Conservation (phyloP, 1,284 basidiomycete species). For the Ceratobasidium sp. region DNA sequence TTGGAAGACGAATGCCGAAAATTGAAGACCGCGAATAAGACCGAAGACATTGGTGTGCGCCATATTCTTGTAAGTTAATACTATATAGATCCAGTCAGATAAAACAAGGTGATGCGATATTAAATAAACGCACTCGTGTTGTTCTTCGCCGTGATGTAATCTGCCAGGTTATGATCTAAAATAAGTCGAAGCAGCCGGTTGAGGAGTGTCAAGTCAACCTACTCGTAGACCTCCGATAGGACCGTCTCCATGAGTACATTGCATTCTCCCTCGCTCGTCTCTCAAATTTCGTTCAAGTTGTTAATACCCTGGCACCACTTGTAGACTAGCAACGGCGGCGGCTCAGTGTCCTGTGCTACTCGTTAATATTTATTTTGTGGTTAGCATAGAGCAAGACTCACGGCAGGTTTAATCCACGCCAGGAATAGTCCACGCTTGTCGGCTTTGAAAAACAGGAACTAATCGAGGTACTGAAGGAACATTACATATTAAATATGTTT, state of each 20-base stretch:
- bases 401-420: conserved; percentile 95
- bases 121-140: conserved; percentile 74
- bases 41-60: conserved; percentile 93
- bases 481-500: conserved; percentile 50
- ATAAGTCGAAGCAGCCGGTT: conserved; percentile 95
- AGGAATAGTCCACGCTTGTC: conserved; percentile 98
- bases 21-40: conserved; percentile 94
- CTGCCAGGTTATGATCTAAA: conserved; percentile 96
- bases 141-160: conserved; percentile 98
- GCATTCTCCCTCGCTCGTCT: conserved; percentile 95
- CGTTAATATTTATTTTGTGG: neutral
- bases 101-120: neutral
- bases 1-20: conserved; percentile 97
- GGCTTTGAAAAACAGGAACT: conserved; percentile 83
- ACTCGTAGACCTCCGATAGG: conserved; percentile 95
- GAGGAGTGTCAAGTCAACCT: conserved; percentile 94
- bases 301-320: conserved; percentile 98
- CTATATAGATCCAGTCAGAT: neutral
- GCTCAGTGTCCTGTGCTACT: conserved; percentile 83
- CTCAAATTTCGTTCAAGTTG: conserved; percentile 95
- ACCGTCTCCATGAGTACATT: conserved; percentile 98
- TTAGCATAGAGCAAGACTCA: neutral
- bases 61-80: conserved; percentile 74
- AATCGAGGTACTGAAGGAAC: conserved; percentile 81
- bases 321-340: conserved; percentile 95